Base-by-base conservation (phyloP, 208 protist genomes). In the Trichomonas gallinae region DNA sequence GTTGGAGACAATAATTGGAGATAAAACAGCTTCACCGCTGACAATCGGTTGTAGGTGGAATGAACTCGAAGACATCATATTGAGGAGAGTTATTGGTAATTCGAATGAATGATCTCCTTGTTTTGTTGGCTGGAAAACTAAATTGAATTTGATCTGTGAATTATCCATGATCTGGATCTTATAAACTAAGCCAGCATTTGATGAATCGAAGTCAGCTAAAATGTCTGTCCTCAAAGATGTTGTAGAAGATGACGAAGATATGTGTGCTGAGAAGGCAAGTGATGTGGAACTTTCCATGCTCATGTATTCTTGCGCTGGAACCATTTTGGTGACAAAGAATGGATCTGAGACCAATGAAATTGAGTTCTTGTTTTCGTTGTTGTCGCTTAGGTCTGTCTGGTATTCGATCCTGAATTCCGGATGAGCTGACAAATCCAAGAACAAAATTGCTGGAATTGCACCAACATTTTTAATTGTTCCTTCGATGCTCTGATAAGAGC, bases 1-100 rank as follows among this genome's bases (percentile, higher is more conserved):
- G 8, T 34, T 38, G 6, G 87, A 93, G 1, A 93, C 8, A 13
- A 42, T 51, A 2, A 93, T 34, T 38, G 87, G 87, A 17, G 87
- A 17, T 15, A 48, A 31, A 51, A 93, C 44, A 38, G 44, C 87
- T 34, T 93, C 87, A 38, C 40, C 87, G 38, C 15, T 36, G n/a
- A 93, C 87, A 93, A 93, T 51, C 21, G 87, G 87, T 38, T 93
- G 87, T 9, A 93, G 31, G 38, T 93, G 87, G 38, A 51, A 93
- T 38, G 44, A 51, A 8, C 34, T 13, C 21, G 44, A 51, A 10
- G 87, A 42, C 13, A 26, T 44, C 17, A 93, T 42, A 51, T 93
- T 93, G 44, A 93, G n/a, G 0, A 93, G 17, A 11, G 87, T 93
- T 34, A 93, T 51, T 51, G 87, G 87, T 38, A 93, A 38, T 38